Evolutionary conservation across 805 yeast species (phyloP).

Genomic region (Kockiozyma suomiensis): DNA sequence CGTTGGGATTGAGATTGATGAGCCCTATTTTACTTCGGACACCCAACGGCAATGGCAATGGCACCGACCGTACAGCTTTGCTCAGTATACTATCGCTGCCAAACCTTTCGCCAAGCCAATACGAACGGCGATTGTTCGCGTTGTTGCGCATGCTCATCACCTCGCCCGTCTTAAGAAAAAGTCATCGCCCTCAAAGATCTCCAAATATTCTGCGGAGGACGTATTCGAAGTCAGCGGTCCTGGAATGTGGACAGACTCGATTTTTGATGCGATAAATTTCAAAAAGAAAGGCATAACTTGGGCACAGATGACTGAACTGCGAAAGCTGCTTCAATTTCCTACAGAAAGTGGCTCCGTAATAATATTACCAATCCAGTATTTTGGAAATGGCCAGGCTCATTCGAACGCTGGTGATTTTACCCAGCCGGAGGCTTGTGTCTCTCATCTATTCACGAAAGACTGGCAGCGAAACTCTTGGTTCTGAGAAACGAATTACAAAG

Average conservation of each 20-base stretch:
- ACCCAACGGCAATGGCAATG: conserved; percentile 25
- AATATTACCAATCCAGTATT: conserved; percentile 24
- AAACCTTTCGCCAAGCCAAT: conserved; percentile 31
- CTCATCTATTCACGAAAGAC: conserved; percentile 19
- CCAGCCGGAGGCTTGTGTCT: conserved; percentile 27
- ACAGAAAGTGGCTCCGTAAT: conserved; percentile 25
- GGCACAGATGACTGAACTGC: conserved; percentile 17
- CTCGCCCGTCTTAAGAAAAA: conserved; percentile 14
- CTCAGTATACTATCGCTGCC: conserved; percentile 26
- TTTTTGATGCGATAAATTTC: conserved; percentile 26
- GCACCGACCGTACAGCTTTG: conserved; percentile 27
- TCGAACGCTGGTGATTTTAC: conserved; percentile 27
- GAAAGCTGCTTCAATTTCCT: conserved; percentile 4
- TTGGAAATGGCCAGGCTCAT: conserved; percentile 33
- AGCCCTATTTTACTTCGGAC: conserved; percentile 28
- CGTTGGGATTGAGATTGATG: conserved; percentile 31
- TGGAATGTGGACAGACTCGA: conserved; percentile 32
- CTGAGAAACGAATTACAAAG: neutral
- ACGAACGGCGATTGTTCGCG: conserved; percentile 27
- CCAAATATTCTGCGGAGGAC: conserved; percentile 20
- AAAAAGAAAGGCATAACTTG: conserved; percentile 25
- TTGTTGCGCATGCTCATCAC: conserved; percentile 26
- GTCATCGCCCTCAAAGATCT: conserved; percentile 6
- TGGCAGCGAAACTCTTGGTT: conserved; percentile 25
- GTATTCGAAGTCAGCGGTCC: conserved; percentile 29